Conservation (phyloP, 164 flowering plant species). For the Houttuynia cordata region DNA sequence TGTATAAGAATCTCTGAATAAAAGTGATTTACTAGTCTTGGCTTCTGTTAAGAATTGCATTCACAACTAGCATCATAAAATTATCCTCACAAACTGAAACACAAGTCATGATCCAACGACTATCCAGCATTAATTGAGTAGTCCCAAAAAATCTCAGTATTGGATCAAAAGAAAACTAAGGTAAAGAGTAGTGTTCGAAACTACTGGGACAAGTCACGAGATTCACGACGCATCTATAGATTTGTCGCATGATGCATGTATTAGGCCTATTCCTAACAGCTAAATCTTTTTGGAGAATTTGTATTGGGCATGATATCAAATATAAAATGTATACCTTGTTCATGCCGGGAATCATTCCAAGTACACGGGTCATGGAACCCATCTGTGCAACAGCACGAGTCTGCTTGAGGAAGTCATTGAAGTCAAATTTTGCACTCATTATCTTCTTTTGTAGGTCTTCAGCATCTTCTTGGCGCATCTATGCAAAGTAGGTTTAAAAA, state of each 20-base stretch:
- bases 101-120: neutral
- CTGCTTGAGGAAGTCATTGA: conserved; percentile 95
- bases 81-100: neutral
- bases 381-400: conserved; percentile 90
- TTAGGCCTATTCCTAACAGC: too few species aligned
- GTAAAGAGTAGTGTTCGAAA: too few species aligned
- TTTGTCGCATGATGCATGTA: too few species aligned
- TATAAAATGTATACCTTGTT: conserved; percentile 45
- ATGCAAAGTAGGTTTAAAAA: neutral
- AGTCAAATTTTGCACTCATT: conserved; percentile 95
- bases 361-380: conserved; percentile 90
- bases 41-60: neutral
- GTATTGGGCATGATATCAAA: neutral
- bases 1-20: neutral
- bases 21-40: too few species aligned
- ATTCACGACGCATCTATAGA: too few species aligned
- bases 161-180: too few species aligned
- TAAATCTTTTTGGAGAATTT: neutral
- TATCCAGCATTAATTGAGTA: neutral
- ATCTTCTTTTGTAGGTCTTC: conserved; percentile 93
- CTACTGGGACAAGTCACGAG: too few species aligned
- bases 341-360: conserved; percentile 99
- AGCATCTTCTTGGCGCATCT: conserved; percentile 99
- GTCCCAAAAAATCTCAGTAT: too few species aligned
- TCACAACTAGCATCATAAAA: neutral